Percentiles rank a stretch among this genome's conserved stretches.
Evolutionary conservation across 495 filamentous ascomycete genomes (phyloP).

Genomic region (Lepidopterella palustris): DNA sequence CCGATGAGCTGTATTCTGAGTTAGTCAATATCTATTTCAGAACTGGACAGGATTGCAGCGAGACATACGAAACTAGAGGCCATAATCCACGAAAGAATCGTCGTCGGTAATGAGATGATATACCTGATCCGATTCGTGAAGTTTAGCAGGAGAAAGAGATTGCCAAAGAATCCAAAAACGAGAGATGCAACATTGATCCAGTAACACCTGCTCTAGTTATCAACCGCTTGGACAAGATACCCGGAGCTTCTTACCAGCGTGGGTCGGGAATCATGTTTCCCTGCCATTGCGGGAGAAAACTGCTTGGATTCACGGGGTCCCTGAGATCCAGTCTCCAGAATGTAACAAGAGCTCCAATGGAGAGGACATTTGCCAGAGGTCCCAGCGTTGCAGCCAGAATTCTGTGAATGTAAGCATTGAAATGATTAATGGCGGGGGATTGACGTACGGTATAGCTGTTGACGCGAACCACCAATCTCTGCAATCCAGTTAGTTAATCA

Average conservation of each 20-base stretch:
- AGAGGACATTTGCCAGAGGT: slow-evolving; percentile 67
- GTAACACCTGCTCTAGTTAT: slow-evolving; percentile 27
- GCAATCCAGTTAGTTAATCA: neutral
- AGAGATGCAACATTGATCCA: slow-evolving; percentile 57
- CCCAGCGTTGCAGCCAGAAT: slow-evolving; percentile 64
- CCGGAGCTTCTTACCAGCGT: slow-evolving; percentile 15
- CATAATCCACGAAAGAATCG: slow-evolving; percentile 62
- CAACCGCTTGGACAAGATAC: neutral
- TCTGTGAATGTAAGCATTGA: slow-evolving; percentile 1
- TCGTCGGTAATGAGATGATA: slow-evolving; percentile 62
- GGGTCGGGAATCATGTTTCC: slow-evolving; percentile 39
- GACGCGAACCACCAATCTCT: slow-evolving; percentile 69
- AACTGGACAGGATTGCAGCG: too few species aligned
- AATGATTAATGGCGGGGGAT: neutral
- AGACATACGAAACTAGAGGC: slow-evolving; percentile 56
- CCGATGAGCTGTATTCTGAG: slow-evolving; percentile 48
- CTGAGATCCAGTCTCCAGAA: slow-evolving; percentile 52
- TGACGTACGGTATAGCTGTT: slow-evolving; percentile 54
- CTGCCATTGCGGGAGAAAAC: slow-evolving; percentile 34
- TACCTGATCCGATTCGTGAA: slow-evolving; percentile 76
- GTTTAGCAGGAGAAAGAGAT: slow-evolving; percentile 66
- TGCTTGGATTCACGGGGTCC: slow-evolving; percentile 12
- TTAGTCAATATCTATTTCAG: too few species aligned
- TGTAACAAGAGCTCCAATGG: slow-evolving; percentile 63
- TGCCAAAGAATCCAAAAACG: slow-evolving; percentile 58